Percentiles rank a stretch among this genome's conserved stretches.
phyloP scores from a whole-genome alignment of 192 early-diverging fungal genomes.

The Coemansia sp. region DNA sequence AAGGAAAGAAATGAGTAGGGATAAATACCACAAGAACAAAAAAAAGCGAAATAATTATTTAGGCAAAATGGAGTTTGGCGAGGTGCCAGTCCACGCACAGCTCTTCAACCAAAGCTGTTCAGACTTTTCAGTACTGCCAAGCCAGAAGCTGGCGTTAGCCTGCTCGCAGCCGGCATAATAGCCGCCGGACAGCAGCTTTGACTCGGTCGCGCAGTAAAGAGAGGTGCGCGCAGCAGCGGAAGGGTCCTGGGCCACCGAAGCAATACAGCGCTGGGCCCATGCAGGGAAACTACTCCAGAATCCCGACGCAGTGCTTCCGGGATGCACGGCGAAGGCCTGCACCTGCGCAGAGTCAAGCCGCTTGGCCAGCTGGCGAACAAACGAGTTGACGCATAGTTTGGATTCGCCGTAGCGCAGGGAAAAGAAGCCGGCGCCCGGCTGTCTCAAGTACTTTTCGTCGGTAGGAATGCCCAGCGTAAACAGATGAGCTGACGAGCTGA shows the following conservation, averaged over 20 bases:
- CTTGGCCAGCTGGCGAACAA: conserved; percentile 29
- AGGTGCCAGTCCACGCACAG: conserved; percentile 47
- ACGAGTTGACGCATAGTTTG: conserved; percentile 49
- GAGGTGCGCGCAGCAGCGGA: conserved; percentile 43
- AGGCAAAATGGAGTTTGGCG: conserved; percentile 18
- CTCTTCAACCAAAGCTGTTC: conserved; percentile 46
- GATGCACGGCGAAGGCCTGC: conserved; percentile 38
- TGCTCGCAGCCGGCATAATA: conserved; percentile 47
- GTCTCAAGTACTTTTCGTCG: conserved; percentile 36
- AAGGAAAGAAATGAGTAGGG: neutral
- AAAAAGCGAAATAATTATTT: conserved; percentile 1
- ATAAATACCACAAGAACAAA: neutral
- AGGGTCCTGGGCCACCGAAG: conserved; percentile 39
- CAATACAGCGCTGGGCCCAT: conserved; percentile 43
- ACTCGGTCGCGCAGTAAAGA: conserved; percentile 49
- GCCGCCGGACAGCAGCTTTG: conserved; percentile 25
- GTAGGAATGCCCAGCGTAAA: conserved; percentile 51
- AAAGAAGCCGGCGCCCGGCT: conserved; percentile 40
- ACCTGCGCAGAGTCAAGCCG: conserved; percentile 19
- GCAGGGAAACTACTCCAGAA: conserved; percentile 44
- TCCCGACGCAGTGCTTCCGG: conserved; percentile 45
- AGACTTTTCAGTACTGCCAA: conserved; percentile 15
- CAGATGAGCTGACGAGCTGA: conserved; percentile 45
- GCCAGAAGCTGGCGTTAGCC: conserved; percentile 40
- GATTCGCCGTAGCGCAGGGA: conserved; percentile 52